Base-by-base conservation (phyloP, 768 basidiomycete genomes). In the Russula earlei region DNA sequence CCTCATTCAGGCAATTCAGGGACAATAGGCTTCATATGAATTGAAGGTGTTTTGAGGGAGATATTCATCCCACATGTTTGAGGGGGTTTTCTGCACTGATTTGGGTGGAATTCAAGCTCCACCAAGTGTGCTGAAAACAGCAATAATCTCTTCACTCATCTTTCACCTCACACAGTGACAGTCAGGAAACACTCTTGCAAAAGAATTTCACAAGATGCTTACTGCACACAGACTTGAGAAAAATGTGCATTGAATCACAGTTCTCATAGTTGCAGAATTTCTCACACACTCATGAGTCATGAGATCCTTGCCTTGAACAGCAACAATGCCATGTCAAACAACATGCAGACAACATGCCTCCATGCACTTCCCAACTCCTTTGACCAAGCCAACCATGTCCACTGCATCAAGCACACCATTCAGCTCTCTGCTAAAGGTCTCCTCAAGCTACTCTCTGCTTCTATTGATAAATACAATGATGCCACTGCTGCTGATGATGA, bases 321-420 rank as follows among this genome's bases (percentile, higher is more conserved):
- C 24, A 69, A 76, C 57, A 75, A 75, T 58, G 70, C 70, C 2
- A 49, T 24, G 0, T 22, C 36, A 27, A 49, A 38, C 22, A 20
- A 47, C 46, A 47, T 12, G 7, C 33, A 47, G 7, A 47, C 31
- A 0, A 11, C 3, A 0, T 3, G 3, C 1, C 62, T 64, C 0
- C 49, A 58, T 3, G 75, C 74, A 44, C 65, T 71, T 49, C 59
- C 45, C 0, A 73, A 77, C 68, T 62, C 71, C 0, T 53, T 60
- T 0, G 34, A 38, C 3, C 8, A 2, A 8, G 15, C 2, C 0
- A 49, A 49, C 11, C 24, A 17, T n/a, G 24, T 49, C 2, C 17
- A 36, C 5, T 50, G 49, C 24, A 40, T 50, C 27, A 50, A 50
- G 5, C 49, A 50, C 12, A 50, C 27, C 0, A 22, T 49, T 2